phyloP scores from a whole-genome alignment of 176 grass and related monocot species.

The Sorghum bicolor region DNA sequence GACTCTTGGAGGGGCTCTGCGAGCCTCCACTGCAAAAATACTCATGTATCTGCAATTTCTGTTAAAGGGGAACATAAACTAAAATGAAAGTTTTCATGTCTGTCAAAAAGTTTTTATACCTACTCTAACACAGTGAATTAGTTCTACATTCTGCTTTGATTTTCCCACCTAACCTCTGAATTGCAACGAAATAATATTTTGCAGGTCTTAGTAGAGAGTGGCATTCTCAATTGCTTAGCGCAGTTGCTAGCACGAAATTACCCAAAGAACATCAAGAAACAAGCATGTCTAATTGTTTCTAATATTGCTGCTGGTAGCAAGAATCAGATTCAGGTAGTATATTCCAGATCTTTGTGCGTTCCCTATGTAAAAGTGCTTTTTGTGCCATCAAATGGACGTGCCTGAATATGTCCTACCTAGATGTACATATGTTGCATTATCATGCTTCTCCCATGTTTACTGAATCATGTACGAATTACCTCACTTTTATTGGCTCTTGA shows the following conservation, averaged over 20 bases:
- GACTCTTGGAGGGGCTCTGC: not conserved
- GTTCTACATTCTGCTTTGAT: not conserved
- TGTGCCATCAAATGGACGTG: not conserved
- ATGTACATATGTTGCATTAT: not conserved
- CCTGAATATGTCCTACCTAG: not conserved
- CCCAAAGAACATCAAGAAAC: slow-evolving; percentile 59
- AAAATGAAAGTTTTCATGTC: not conserved
- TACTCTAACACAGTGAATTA: not conserved
- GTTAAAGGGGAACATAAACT: not conserved
- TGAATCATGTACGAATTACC: not conserved
- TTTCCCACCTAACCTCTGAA: not conserved
- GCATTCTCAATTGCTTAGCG: slow-evolving; percentile 47
- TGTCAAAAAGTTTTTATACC: not conserved
- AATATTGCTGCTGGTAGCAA: slow-evolving; percentile 61
- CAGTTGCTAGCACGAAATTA: slow-evolving; percentile 45
- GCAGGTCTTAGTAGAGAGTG: slow-evolving; percentile 65
- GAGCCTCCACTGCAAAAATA: not conserved
- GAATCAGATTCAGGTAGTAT: slow-evolving; percentile 75
- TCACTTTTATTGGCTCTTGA: not conserved
- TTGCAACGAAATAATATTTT: slow-evolving; percentile 2
- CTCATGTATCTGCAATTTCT: not conserved
- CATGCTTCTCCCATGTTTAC: not conserved
- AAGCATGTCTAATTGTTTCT: slow-evolving; percentile 63
- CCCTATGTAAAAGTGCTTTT: too few species aligned
- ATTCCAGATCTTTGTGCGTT: not conserved